Base-by-base conservation (phyloP, 805 yeast species). In the Nakazawaea ambrosiae region DNA sequence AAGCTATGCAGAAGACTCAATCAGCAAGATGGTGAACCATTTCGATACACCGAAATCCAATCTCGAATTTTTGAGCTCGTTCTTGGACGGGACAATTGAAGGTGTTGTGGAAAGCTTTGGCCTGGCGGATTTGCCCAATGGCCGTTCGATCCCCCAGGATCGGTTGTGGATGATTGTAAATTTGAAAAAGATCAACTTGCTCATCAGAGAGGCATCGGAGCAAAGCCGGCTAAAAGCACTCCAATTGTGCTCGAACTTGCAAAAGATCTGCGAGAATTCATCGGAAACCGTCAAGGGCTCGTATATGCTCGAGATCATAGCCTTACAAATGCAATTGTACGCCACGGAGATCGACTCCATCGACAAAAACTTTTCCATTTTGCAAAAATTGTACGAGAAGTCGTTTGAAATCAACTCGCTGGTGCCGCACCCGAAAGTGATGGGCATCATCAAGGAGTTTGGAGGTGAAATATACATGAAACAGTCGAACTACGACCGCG, bases 381-480 rank as follows among this genome's bases (percentile, higher is more conserved):
- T 81, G 30, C 64, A 65, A 37, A 60, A 66, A 34, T 60, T 78
- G 16, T 75, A 81, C 45, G 56, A 63, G 20, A 60, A 72, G 42
- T 64, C 80, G 0, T 45, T 61, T n/a, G 45, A 55, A 5, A 61
- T 78, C 16, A 68, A 72, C 6, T 63, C 78, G 0, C 82, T 85
- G 2, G 78, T 82, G 2, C 82, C 88, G 1, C 94, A 86, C 49
- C 88, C 94, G 1, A 64, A 70, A 33, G 76, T 81, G 20, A 63
- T 78, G 55, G 95, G 90, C 1, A 71, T 80, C n/a, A 70, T 85
- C 19, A 69, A 75, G 43, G 90, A 84, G 53, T 78, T 86, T 45
- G 85, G 87, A 0, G 95, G 88, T 2, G 70, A 75, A 37, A 66
- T 84, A 45, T 69, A 73, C 34, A 76, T 83, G 68, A 64, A 71